phyloP scores from a whole-genome alignment of 176 grass and related monocot genomes.

The Saccharum spontaneum region DNA sequence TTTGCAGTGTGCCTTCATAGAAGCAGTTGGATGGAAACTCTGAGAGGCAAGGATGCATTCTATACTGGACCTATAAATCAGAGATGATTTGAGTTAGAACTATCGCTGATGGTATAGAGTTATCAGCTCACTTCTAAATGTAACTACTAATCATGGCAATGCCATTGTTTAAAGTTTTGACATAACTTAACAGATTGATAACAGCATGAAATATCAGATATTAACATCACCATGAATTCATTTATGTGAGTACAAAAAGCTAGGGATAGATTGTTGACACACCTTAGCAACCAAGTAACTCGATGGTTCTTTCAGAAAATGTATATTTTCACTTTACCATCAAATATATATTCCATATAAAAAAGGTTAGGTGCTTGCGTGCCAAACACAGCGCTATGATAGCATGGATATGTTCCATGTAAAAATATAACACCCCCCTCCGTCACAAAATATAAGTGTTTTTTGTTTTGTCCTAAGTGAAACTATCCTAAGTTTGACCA shows the following conservation, averaged over 20 bases:
- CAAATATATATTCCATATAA: neutral
- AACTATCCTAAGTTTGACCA: too few relatives aligned
- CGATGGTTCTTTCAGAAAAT: conserved; percentile 1
- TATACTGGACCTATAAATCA: conserved; percentile 88
- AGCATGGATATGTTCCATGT: neutral
- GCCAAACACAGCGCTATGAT: neutral
- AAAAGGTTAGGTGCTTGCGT: neutral
- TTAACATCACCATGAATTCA: neutral
- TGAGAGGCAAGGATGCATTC: conserved; percentile 98
- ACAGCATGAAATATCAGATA: neutral
- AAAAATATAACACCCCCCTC: neutral
- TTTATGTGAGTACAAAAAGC: neutral
- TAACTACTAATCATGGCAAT: neutral
- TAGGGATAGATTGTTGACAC: neutral
- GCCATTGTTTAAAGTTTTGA: conserved; percentile 1
- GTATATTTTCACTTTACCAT: neutral
- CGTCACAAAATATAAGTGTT: too few relatives aligned
- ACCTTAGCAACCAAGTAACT: neutral
- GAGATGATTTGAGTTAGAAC: neutral
- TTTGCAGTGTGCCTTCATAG: conserved; percentile 98
- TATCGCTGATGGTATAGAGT: neutral
- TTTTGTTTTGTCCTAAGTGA: too few relatives aligned
- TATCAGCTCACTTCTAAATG: conserved; percentile 14
- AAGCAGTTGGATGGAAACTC: conserved; percentile 99
- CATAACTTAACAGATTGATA: neutral